Evolutionary conservation across 2,329 filamentous ascomycete species (phyloP), one percentile per base, ranked within the genome.

Genomic region (Botrytis squamosa): DNA sequence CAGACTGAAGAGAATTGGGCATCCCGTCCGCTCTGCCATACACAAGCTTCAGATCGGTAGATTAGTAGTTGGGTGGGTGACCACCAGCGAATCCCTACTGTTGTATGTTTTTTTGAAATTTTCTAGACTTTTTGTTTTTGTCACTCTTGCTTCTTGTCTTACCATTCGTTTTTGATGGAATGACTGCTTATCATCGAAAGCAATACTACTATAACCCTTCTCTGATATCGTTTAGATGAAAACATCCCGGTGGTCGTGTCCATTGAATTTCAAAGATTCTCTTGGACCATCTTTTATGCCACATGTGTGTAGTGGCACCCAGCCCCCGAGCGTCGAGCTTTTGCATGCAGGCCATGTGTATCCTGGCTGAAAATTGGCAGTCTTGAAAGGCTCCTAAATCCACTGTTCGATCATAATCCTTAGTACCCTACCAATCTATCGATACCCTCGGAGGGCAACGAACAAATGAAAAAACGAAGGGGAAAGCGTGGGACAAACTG

Each of bases 11-110:
- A 57, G 16, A 8, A 3, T 57, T 18, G 52, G 52, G 52, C 52
- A 57, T 57, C 52, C 52, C 52, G 52, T 57, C 52, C 52, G 52
- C 52, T 57, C 52, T 57, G 52, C 52, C 52, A 57, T 57, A 57
- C 52, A 18, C 52, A 57, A 57, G 52, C 52, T 14, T 29, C 52
- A 57, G 52, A 57, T 57, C 52, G 52, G 52, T 57, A 29, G 52
- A 57, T 57, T 57, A 29, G 52, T 57, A 57, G 52, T 57, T 57
- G 52, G 52, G 52, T 57, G 52, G 52, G 52, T 57, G 52, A 57
- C 52, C 52, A 57, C 52, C 52, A 57, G 52, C 52, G 52, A 57
- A 57, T 57, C 52, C 52, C 52, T 29, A 57, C 52, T 57, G n/a
- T 57, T 57, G 52, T 57, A 57, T 57, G 52, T 55, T 55, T 55